Evolutionary conservation across 345 rosid species (phyloP), one percentile per base, ranked within the genome.

Genomic region (Hibiscus mutabilis): DNA sequence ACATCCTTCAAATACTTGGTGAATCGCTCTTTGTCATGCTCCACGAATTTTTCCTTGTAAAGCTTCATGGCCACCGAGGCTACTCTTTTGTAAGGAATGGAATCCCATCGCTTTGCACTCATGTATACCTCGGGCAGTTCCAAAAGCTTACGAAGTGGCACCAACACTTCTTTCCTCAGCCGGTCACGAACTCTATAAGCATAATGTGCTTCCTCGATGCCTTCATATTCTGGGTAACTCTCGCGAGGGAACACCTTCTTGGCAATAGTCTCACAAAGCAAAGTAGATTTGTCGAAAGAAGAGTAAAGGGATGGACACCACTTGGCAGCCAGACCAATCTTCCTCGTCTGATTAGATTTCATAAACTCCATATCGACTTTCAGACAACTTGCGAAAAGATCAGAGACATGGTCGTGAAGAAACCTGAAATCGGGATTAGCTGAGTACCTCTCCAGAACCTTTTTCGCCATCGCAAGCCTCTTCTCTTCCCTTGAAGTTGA

Each of bases 401-500:
- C 65, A 29, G 65, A 60, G 22, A 60, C 65, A 31, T 42, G 44
- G 1, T 60, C 65, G 40, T 31, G 7, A 4, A 60, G 65, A 1
- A 60, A 60, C 21, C 65, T 60, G 65, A 60, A 60, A 2, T 60
- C 42, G 1, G 65, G 65, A 11, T 60, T 42, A 6, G 10, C 4
- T 6, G 65, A 60, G 42, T 60, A 7, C 3, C 86, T 72, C 0
- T 70, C 68, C 7, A 81, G 2, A 0, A 77, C 81, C 63, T 85
- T 83, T 59, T 74, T 82, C 2, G 87, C 88, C 87, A 82, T 76
- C 0, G 78, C 55, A 2, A 78, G 37, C 71, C 64, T 84, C 74
- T 76, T 84, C 25, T 70, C 68, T 52, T 78, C 76, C 31, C 87
- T 81, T 2, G 78, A 51, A 10, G 4, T 27, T 27, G 29, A 27